These are phyloP conservation scores for Pythium guiyangense DNA, from an alignment of 352 stramenopile species.

Conservation along the genomic window DNA sequence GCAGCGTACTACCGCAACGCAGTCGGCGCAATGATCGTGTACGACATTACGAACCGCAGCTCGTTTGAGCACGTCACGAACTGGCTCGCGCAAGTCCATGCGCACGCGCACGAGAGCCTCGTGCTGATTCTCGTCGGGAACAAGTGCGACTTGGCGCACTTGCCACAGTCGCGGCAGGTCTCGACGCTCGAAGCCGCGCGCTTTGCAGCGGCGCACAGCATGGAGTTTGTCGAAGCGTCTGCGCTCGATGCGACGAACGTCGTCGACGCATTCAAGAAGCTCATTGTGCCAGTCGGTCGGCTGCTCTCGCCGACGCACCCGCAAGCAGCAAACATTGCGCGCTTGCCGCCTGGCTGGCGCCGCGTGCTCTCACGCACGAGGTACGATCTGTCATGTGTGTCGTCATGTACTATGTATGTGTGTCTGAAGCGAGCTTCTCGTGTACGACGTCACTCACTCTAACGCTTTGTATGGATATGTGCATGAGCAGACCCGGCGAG, in stretches of 20 bases:
- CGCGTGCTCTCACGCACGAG: slow-evolving; percentile 76
- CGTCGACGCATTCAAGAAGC: slow-evolving; percentile 83
- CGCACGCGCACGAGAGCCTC: slow-evolving; percentile 79
- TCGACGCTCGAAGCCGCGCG: slow-evolving; percentile 82
- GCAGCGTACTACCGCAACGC: slow-evolving; percentile 91
- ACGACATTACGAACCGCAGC: slow-evolving; percentile 88
- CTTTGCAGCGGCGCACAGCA: slow-evolving; percentile 72
- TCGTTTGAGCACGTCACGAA: slow-evolving; percentile 79
- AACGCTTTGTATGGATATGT: not conserved
- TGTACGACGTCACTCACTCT: not conserved
- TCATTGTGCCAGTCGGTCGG: slow-evolving; percentile 81
- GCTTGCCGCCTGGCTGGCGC: slow-evolving; percentile 66
- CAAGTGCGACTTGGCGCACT: slow-evolving; percentile 82
- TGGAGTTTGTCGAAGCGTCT: slow-evolving; percentile 87
- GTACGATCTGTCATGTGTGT: slow-evolving; percentile 10
- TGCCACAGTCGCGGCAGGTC: slow-evolving; percentile 72
- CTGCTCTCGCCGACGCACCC: slow-evolving; percentile 58
- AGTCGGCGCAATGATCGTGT: slow-evolving; percentile 90
- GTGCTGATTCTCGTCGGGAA: slow-evolving; percentile 85
- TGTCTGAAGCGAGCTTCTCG: not conserved
- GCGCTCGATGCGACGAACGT: slow-evolving; percentile 85
- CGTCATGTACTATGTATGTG: not conserved
- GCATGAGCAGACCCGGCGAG: slow-evolving; percentile 51
- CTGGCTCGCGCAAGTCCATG: slow-evolving; percentile 78
- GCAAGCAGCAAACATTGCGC: slow-evolving; percentile 48